Base-by-base conservation (phyloP, 352 stramenopile genomes). In the Pelagophyceae sp. region DNA sequence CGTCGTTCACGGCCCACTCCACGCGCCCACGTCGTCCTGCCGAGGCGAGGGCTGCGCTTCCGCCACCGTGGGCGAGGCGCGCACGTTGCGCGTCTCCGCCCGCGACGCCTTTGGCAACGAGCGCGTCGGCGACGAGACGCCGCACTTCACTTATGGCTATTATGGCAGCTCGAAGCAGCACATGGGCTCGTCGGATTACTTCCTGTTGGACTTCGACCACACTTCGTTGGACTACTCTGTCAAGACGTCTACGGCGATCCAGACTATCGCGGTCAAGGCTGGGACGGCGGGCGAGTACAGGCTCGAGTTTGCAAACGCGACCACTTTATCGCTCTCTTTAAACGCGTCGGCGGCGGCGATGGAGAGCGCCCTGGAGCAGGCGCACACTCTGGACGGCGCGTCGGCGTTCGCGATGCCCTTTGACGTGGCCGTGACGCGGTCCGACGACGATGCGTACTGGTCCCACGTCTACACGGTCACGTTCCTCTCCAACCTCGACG, bases 101-200 rank as follows among this genome's bases (percentile, higher is more conserved):
- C 84, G 92, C 0, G 95, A 98, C 78, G 89, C 88, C 5, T 98
- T 98, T 82, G 92, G 91, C 2, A 98, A 98, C 75, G 75, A 96
- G 54, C 85, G 94, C 50, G 83, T 81, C 29, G 87, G 87, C 71
- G 83, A 86, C 70, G 83, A 83, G 37, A 89, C 85, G 54, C 77
- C 82, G 31, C 83, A 90, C 76, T 84, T 85, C 58, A 63, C 78
- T 78, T 78, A 79, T 71, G 76, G 82, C 70, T 82, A 89, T 84
- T 78, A 87, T 81, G 78, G 94, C 85, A 23, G 88, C 83, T 0
- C 84, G 91, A 78, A 1, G 93, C 84, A 35, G 91, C 90, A 5
- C 90, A 96, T 72, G 86, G 93, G 29, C 64, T 85, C 83, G 71
- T 96, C 90, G 0, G 94, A 98, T 76, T 89, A 86, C 23, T 98